Evolutionary conservation across 164 flowering plant species (phyloP).

Genomic region (Sedum album): DNA sequence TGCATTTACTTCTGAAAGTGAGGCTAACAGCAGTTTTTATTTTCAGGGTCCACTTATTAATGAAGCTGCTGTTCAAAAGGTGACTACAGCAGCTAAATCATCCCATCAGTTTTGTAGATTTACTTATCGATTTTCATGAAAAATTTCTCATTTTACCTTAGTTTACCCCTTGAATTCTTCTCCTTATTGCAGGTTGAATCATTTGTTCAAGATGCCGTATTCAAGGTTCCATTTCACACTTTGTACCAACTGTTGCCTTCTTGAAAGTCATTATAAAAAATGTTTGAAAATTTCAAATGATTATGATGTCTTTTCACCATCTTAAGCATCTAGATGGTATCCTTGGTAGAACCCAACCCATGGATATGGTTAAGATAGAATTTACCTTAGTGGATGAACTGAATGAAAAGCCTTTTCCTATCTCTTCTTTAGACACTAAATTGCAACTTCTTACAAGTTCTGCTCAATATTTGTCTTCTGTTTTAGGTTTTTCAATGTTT

Average conservation of each 20-base stretch:
- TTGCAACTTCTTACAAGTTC: background rate
- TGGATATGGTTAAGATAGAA: too few relatives aligned
- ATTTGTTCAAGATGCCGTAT: slow-evolving; percentile 69
- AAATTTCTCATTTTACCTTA: background rate
- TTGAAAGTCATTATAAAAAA: background rate
- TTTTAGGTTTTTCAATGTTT: background rate
- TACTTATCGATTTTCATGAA: background rate
- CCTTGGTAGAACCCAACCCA: background rate
- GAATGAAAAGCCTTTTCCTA: background rate
- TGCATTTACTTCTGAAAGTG: background rate
- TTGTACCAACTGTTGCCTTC: background rate
- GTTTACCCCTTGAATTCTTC: background rate
- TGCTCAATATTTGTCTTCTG: background rate
- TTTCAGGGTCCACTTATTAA: slow-evolving; percentile 92
- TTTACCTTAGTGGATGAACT: too few relatives aligned
- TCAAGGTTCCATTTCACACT: slow-evolving; percentile 52
- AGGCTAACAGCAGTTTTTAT: background rate
- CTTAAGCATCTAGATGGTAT: background rate
- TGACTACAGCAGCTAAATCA: slow-evolving; percentile 8
- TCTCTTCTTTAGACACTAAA: background rate
- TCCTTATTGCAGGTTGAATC: slow-evolving; percentile 60
- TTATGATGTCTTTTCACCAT: background rate
- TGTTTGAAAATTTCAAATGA: background rate
- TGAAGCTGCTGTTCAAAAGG: slow-evolving; percentile 90
- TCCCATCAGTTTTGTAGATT: background rate